Evolutionary conservation across 2,329 filamentous ascomycete genomes (phyloP), one percentile per base, ranked within the genome.

Genomic region (Aspergillus sp.): DNA sequence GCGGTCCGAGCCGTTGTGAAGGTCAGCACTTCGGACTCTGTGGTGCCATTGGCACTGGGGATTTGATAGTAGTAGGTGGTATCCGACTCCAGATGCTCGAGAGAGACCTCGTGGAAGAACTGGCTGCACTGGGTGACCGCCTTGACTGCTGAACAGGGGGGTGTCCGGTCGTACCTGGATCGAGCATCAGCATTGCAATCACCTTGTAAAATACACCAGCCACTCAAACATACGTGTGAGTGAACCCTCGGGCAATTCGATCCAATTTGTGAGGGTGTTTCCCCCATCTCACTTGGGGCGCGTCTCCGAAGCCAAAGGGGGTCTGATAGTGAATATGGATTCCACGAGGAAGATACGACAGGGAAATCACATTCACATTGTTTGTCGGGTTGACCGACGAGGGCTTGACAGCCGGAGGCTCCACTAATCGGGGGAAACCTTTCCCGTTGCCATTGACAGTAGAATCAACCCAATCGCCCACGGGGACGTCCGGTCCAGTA

Each of bases 241-340:
- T 71, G 26, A 58, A 54, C 13, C 78, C 78, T 19, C 60, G 68
- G 1, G 72, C 71, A 14, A 59, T 66, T 19, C 71, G 60, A 52
- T 61, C 57, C 57, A 80, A 58, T 5, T 66, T 52, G 10, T 59
- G 40, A 1, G 68, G 61, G 49, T 56, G 54, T 30, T 59, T 67
- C 10, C 79, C 79, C 74, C 76, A 81, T 16, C 67, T 63, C 3
- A 81, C 67, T 1, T 68, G 63, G 0, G 79, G 78, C 4, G 65
- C 56, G n/a, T 59, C 62, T 13, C 73, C 76, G n/a, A 81, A 63
- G 6, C 79, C 78, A 56, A 80, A 81, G 0, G 79, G 77, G 0
- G 79, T 81, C 65, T 81, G 79, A 61, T 73, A 81, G 64, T 81
- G 78, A 50, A 81, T 72, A 60, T 78, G 79, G 60, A 81, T 75